These are phyloP conservation scores for Corymbia calophylla DNA, from an alignment of 441 rosid genomes.

Conservation along the genomic window DNA sequence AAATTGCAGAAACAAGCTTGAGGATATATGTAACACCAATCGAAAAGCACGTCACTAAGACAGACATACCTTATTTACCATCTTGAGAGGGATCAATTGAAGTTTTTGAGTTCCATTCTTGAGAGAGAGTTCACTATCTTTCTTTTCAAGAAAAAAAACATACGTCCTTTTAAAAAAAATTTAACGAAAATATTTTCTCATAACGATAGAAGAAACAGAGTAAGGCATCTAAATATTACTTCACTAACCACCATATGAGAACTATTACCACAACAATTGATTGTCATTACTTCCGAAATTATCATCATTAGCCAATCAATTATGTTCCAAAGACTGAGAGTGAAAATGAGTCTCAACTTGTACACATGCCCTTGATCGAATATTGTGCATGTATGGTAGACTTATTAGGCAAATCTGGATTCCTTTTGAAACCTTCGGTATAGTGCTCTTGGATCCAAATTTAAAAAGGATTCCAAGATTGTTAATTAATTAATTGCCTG, in stretches of 20 bases:
- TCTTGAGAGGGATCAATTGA: too few relatives aligned
- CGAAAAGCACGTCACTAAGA: too few relatives aligned
- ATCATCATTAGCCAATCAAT: neutral
- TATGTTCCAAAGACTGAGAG: neutral
- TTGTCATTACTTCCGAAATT: neutral
- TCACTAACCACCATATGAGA: neutral
- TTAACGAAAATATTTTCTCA: fast-evolving
- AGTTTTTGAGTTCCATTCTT: too few relatives aligned
- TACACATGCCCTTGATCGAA: neutral
- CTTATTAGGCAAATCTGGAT: neutral
- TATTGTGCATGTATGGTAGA: neutral
- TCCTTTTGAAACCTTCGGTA: neutral
- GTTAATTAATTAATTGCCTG: neutral
- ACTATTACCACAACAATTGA: neutral
- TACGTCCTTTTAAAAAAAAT: neutral
- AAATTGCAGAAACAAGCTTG: too few relatives aligned
- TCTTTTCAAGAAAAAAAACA: too few relatives aligned
- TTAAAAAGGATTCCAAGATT: neutral
- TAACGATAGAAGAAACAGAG: neutral
- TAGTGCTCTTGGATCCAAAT: neutral
- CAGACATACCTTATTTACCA: too few relatives aligned
- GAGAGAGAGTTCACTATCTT: too few relatives aligned
- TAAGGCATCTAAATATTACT: neutral
- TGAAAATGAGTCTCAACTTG: neutral
- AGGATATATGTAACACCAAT: too few relatives aligned